Evolutionary conservation across 345 rosid species (phyloP), one percentile per base, ranked within the genome.

Genomic region (Clausena lansium): DNA sequence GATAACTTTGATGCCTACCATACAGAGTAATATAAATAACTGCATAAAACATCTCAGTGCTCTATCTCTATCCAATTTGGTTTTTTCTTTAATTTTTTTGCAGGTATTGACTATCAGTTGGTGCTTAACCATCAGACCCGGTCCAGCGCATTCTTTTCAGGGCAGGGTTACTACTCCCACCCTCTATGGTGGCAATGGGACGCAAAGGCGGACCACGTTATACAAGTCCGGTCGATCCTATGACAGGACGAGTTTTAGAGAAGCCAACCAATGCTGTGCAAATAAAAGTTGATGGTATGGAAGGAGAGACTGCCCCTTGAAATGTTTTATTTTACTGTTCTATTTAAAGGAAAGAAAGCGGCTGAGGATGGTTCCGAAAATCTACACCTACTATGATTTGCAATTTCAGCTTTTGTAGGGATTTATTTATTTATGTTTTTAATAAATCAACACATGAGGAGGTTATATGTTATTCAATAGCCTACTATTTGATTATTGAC

Each of bases 51-150:
- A 61, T 45, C 41, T 6, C 22, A 67, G 57, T 30, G 8, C 19
- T 15, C 22, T 10, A 50, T 54, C 25, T 30, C n/a, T 6, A 8
- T 75, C 27, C 9, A 47, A 63, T 64, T 66, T 54, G 24, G 6
- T 33, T 19, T 67, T 19, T 20, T n/a, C 33, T 4, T 39, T n/a
- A 19, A 33, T 65, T 20, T 64, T 63, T 77, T n/a, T 79, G 70
- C 75, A 96, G 97, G 87, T 96, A 96, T 78, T 96, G 98, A 97
- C 80, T 94, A 73, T 94, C 99, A 14, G 98, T 96, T 61, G 98
- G 98, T 79, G 99, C 97, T 68, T 97, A 92, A 86, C 87, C 99
- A 20, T 75, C 77, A 0, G 77, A 75, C 35, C 77, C 77, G 7
- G 77, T 63, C 10, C 77, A 75, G 36, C 70, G 47, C 58, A 62